Conservation (phyloP, 768 basidiomycete genomes). For the Melanogaster broomeanus region DNA sequence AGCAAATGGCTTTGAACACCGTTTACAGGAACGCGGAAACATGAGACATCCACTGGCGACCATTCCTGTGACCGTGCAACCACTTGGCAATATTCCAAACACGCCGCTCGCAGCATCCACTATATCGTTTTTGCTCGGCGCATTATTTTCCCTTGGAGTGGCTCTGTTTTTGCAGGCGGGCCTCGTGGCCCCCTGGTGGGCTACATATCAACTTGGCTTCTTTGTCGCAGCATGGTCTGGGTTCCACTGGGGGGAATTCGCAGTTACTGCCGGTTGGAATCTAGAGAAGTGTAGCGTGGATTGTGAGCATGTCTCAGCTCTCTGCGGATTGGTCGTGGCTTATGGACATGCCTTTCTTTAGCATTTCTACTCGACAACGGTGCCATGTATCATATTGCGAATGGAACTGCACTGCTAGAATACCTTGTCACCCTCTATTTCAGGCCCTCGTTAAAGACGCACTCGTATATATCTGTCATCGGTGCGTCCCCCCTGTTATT, state of each 20-base stretch:
- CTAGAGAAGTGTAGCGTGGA: slow-evolving; percentile 88
- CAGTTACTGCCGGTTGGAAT: slow-evolving; percentile 96
- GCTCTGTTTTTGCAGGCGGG: slow-evolving; percentile 52
- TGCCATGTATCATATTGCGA: slow-evolving; percentile 79
- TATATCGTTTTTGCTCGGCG: slow-evolving; percentile 88
- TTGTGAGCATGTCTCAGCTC: slow-evolving; percentile 57
- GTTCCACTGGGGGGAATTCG: slow-evolving; percentile 95
- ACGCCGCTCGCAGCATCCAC: slow-evolving; percentile 78
- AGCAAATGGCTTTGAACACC: slow-evolving; percentile 41
- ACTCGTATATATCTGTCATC: slow-evolving; percentile 55
- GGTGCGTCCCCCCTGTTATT: slow-evolving; percentile 43
- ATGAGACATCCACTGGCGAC: slow-evolving; percentile 51
- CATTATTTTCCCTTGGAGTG: slow-evolving; percentile 59
- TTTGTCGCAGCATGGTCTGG: slow-evolving; percentile 81
- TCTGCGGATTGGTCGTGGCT: slow-evolving; percentile 1
- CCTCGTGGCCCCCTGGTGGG: slow-evolving; percentile 52
- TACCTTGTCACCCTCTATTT: slow-evolving; percentile 74
- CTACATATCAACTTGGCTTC: slow-evolving; percentile 76
- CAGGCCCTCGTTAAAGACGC: slow-evolving; percentile 61
- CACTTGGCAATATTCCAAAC: slow-evolving; percentile 74
- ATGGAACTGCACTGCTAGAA: slow-evolving; percentile 76
- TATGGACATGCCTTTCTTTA: slow-evolving; percentile 33
- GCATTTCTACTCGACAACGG: slow-evolving; percentile 96
- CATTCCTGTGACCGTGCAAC: slow-evolving; percentile 42
- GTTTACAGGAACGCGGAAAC: slow-evolving; percentile 43